phyloP scores from a whole-genome alignment of 225 moss, liverwort and hornwort species.

The Pseudisothecium myosuroides region DNA sequence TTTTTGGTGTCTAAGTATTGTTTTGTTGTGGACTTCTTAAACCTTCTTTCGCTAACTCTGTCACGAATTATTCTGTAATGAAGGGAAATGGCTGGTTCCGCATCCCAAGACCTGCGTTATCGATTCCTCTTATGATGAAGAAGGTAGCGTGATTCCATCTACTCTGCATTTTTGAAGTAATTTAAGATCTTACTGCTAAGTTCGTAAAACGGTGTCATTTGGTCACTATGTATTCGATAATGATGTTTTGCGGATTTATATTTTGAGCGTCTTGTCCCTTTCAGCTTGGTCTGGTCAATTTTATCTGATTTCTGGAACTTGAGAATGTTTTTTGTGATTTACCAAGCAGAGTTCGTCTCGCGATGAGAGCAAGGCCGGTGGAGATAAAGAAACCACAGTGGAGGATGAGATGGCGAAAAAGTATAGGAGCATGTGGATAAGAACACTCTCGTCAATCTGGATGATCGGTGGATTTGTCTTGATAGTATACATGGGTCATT shows the following conservation, averaged over 20 bases:
- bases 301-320: not conserved
- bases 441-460: slow-evolving; percentile 84
- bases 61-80: not conserved
- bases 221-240: not conserved
- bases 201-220: not conserved
- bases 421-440: slow-evolving; percentile 85
- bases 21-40: not conserved
- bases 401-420: slow-evolving; percentile 44
- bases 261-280: not conserved
- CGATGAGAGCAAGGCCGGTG: slow-evolving; percentile 17
- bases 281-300: not conserved
- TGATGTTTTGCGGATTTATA: not conserved
- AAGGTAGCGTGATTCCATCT: slow-evolving; percentile 14
- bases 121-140: slow-evolving; percentile 51
- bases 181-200: not conserved
- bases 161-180: not conserved
- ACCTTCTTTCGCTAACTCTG: not conserved
- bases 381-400: slow-evolving; percentile 14
- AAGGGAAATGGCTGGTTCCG: slow-evolving; percentile 52
- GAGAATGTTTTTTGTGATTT: not conserved
- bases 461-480: slow-evolving; percentile 92
- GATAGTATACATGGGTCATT: slow-evolving; percentile 93
- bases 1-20: not conserved
- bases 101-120: slow-evolving; percentile 43
- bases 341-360: slow-evolving; percentile 13